These are phyloP conservation scores for Aspergillus pseudoviridinutans DNA, from an alignment of 2,329 filamentous ascomycete species.

Conservation along the genomic window DNA sequence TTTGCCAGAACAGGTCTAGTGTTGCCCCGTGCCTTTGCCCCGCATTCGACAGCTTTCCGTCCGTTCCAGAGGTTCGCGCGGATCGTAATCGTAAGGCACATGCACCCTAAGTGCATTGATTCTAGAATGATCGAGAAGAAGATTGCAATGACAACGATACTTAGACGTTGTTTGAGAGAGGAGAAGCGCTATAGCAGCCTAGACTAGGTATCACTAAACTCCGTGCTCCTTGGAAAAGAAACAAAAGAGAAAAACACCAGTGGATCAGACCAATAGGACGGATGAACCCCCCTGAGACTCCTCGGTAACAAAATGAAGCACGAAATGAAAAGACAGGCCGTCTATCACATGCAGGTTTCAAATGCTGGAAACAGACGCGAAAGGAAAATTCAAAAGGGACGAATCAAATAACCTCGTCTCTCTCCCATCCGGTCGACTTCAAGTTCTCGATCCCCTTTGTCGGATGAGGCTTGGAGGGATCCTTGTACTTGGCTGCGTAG, in stretches of 20 bases:
- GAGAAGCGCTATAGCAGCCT: background rate
- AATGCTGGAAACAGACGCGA: background rate
- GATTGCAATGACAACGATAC: background rate
- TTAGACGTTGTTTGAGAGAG: background rate
- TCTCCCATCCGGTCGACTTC: slow-evolving; percentile 73
- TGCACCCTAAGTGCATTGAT: background rate
- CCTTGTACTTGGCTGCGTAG: slow-evolving; percentile 78
- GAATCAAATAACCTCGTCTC: slow-evolving; percentile 66
- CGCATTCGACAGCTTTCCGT: slow-evolving; percentile 11
- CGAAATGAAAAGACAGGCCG: background rate
- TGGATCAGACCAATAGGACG: background rate
- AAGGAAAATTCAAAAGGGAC: background rate
- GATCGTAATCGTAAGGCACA: background rate
- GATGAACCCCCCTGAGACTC: background rate
- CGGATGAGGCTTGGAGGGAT: slow-evolving; percentile 62
- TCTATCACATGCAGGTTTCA: background rate
- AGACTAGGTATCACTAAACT: background rate
- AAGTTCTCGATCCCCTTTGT: slow-evolving; percentile 63
- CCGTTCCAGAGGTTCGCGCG: background rate
- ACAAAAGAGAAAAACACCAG: background rate
- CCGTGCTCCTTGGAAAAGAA: background rate
- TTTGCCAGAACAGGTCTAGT: slow-evolving; percentile 23
- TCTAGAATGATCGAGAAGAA: background rate
- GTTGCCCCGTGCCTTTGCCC: slow-evolving; percentile 8
- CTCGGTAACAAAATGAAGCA: background rate